These are phyloP conservation scores for Clonostachys sp. DNA, from an alignment of 2,329 filamentous ascomycete species.

Conservation along the genomic window DNA sequence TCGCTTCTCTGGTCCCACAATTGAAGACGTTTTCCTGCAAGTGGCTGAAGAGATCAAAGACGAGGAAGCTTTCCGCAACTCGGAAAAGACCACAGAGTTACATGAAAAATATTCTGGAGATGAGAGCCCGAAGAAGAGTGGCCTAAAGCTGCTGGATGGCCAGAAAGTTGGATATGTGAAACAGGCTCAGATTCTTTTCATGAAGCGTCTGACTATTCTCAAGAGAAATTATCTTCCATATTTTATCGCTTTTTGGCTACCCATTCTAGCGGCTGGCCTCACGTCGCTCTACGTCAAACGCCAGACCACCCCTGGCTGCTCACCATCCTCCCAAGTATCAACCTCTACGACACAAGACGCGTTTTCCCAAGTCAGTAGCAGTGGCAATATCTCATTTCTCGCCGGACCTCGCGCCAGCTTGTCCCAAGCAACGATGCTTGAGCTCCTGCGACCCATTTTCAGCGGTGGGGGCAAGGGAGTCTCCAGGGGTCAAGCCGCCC, in stretches of 20 bases:
- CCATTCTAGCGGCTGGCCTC: conserved; percentile 73
- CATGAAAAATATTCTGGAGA: conserved; percentile 11
- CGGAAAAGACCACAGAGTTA: conserved; percentile 9
- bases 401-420: conserved; percentile 31
- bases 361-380: conserved; percentile 27
- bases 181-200: conserved; percentile 71
- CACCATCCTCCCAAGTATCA: conserved; percentile 40
- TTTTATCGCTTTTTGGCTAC: conserved; percentile 68
- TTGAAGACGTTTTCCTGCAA: conserved; percentile 88
- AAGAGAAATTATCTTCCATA: conserved; percentile 77
- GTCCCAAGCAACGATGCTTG: conserved; percentile 14
- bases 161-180: conserved; percentile 61
- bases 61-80: conserved; percentile 30
- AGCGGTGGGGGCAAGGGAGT: conserved; percentile 8
- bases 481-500: conserved; percentile 1
- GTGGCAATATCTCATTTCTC: conserved; percentile 15
- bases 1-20: conserved; percentile 81
- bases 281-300: conserved; percentile 70
- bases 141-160: conserved; percentile 61
- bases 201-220: conserved; percentile 73
- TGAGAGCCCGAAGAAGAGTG: conserved; percentile 15
- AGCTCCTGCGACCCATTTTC: conserved; percentile 35
- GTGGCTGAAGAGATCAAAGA: conserved; percentile 74
- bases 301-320: conserved; percentile 47
- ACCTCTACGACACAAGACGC: conserved; percentile 28